Evolutionary conservation across 306 rosid genomes (phyloP).

Genomic region (Sindora glabra): DNA sequence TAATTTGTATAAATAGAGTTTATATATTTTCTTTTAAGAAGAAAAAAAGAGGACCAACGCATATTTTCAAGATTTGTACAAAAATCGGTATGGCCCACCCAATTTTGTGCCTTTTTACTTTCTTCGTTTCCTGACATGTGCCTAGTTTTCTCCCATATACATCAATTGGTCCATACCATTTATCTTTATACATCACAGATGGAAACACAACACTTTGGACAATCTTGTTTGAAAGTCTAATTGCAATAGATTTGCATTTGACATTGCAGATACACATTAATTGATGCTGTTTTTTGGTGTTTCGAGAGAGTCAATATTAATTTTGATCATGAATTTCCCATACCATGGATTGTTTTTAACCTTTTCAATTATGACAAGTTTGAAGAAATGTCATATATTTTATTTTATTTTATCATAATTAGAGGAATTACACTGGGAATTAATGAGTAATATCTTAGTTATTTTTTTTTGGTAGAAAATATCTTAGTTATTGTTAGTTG

Average conservation of each 20-base stretch:
- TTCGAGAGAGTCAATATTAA: conserved; percentile 31
- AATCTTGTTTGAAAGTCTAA: conserved; percentile 19
- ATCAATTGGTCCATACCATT: conserved; percentile 12
- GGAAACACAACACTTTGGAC: background rate
- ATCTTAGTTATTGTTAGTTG: no score
- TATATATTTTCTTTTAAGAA: no score
- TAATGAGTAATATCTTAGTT: no score
- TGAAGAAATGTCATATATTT: conserved; percentile 10
- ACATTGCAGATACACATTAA: background rate
- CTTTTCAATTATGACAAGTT: conserved; percentile 1
- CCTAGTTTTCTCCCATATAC: conserved; percentile 19
- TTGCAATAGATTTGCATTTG: background rate
- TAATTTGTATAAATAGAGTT: no score
- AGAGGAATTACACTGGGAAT: no score
- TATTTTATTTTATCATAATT: background rate
- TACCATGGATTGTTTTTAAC: background rate
- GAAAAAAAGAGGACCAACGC: no score
- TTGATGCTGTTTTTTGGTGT: background rate
- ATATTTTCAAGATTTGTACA: no score
- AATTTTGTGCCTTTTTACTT: conserved; percentile 32
- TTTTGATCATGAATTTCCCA: background rate
- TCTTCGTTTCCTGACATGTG: conserved; percentile 35
- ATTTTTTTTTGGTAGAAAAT: no score
- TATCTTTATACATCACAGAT: background rate
- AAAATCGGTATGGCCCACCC: conserved; percentile 60